Base-by-base conservation (phyloP, 148 eudicot genomes). In the Rhododendron mucronatum region DNA sequence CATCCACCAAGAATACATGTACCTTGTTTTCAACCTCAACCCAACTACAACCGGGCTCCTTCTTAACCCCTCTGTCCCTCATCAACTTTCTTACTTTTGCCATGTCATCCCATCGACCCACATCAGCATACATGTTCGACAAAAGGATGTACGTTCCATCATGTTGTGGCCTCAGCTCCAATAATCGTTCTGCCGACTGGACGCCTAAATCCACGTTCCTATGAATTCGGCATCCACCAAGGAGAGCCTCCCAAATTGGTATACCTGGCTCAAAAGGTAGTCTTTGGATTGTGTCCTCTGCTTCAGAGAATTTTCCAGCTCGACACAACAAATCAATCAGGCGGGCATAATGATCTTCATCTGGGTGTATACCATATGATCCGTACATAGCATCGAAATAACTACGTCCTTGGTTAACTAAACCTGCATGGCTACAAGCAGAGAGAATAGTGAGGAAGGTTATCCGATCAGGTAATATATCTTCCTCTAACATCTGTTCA, bases 11-110 rank as follows among this genome's bases (percentile, higher is more conserved):
- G 85, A 93, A 93, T 59, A 92, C 94, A 59, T 93, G 88, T 3
- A 92, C 93, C 67, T 86, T 92, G 84, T 85, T 93, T 23, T 91
- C 93, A 35, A 92, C 92, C 85, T 92, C 93, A 30, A 93, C 87
- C 95, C 95, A 93, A 83, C 95, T 93, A 90, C 94, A 93, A 53
- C 93, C 95, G 30, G 94, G 95, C 87, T 92, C 94, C 84, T 93
- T 93, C 86, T 92, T 93, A 84, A 93, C 94, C 39, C 95, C 94
- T 90, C 90, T 87, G 35, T 92, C 94, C 90, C 91, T 86, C 95
- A 93, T 93, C 86, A 92, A 86, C 78, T 87, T 86, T 74, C 95
- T 88, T 23, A 93, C 91, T 86, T 83, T 89, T 3, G 93, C 93
- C 78, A 89, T 90, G 69, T 90, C 91, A 76, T 85, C 90, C 95